phyloP scores from a whole-genome alignment of 768 basidiomycete genomes.

The Boletus barrowsii region DNA sequence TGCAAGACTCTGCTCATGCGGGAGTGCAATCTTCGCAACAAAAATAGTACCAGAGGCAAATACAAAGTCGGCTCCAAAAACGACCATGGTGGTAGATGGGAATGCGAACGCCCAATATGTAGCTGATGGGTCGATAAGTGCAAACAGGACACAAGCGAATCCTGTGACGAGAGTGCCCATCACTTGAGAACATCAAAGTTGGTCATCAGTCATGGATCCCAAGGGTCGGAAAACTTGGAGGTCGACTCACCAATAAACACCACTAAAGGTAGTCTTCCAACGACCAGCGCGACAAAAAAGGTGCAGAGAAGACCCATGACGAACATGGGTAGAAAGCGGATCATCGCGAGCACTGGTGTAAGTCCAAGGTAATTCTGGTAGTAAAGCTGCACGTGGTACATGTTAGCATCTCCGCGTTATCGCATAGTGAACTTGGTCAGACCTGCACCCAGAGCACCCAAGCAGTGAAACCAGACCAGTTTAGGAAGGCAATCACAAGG shows the following conservation, averaged over 20 bases:
- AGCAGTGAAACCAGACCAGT: conserved; percentile 55
- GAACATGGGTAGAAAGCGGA: conserved; percentile 70
- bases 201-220: background rate
- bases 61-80: conserved; percentile 77
- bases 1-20: conserved; percentile 72
- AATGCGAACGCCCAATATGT: conserved; percentile 78
- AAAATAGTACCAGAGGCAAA: conserved; percentile 73
- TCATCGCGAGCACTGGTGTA: conserved; percentile 56
- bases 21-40: conserved; percentile 61
- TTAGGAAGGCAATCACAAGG: conserved; percentile 59
- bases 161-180: conserved; percentile 59
- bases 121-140: conserved; percentile 52
- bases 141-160: conserved; percentile 61
- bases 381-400: conserved; percentile 45
- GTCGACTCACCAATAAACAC: conserved; percentile 51
- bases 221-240: too few relatives aligned
- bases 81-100: conserved; percentile 59
- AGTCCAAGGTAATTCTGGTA: conserved; percentile 64
- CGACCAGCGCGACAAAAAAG: conserved; percentile 56
- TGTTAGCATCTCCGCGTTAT: background rate
- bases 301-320: conserved; percentile 64
- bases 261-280: conserved; percentile 53
- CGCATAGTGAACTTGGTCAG: background rate
- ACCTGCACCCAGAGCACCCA: conserved; percentile 55
- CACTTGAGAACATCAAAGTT: conserved; percentile 26